phyloP scores from a whole-genome alignment of 805 yeast genomes.

The Hanseniaspora guilliermondii region DNA sequence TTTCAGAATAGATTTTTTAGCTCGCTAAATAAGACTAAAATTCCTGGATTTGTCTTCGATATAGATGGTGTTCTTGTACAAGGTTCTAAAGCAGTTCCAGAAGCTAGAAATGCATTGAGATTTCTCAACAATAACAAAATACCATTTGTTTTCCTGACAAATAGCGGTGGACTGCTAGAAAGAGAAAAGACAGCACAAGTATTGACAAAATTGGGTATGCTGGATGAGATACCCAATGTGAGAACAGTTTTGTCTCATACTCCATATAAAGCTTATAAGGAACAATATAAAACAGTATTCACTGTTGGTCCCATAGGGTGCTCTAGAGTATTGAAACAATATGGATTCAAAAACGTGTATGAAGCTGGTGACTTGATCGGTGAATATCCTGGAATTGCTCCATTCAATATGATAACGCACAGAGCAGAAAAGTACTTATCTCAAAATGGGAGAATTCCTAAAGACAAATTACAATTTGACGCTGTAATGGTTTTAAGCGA shows the following conservation, averaged over 20 bases:
- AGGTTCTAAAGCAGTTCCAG: conserved; percentile 54
- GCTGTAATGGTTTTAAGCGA: conserved; percentile 77
- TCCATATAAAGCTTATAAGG: conserved; percentile 54
- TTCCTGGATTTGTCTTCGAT: conserved; percentile 27
- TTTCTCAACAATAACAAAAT: conserved; percentile 41
- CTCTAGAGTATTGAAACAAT: conserved; percentile 62
- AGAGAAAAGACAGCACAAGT: conserved; percentile 43
- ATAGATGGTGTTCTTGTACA: conserved; percentile 83
- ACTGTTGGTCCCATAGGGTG: conserved; percentile 68
- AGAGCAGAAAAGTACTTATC: neutral
- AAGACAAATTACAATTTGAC: conserved; percentile 43
- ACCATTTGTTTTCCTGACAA: conserved; percentile 76
- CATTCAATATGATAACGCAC: conserved; percentile 29
- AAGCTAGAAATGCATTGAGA: conserved; percentile 49
- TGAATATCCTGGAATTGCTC: conserved; percentile 49
- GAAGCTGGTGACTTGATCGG: conserved; percentile 60
- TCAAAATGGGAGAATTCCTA: conserved; percentile 27
- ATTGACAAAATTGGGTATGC: conserved; percentile 21
- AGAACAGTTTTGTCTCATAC: conserved; percentile 84
- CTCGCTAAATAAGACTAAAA: neutral
- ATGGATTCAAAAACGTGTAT: conserved; percentile 68
- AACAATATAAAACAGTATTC: conserved; percentile 47
- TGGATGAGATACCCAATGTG: conserved; percentile 34
- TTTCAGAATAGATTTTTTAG: neutral
- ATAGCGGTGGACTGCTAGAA: conserved; percentile 80